Evolutionary conservation across 805 yeast genomes (phyloP), one percentile per base, ranked within the genome.

Genomic region (Cyberlindnera maclurae): DNA sequence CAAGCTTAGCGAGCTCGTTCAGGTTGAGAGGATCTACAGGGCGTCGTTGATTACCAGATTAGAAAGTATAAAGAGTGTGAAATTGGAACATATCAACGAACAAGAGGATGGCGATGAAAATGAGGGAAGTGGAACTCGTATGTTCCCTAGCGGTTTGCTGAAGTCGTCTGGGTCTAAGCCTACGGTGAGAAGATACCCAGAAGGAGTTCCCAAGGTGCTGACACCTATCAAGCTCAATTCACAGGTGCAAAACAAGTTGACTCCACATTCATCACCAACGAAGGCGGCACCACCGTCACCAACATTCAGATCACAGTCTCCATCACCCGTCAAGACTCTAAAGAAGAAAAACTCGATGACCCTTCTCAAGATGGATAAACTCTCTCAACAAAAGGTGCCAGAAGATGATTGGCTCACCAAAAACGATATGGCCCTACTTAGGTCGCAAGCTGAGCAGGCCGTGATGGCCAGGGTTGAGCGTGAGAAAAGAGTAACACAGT

Each of bases 1-100:
- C 15, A 67, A 61, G 33, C 49, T 81, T 34, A 83, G 84, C 12
- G 70, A 75, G 38, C 68, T 73, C 40, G 75, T 80, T 12, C 89
- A 82, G 57, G 73, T 79, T n/a, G 75, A 73, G 10, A 59, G 89
- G 35, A 71, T 82, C 10, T 79, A 71, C 55, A 72, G 70, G 48
- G 79, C 77, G 3, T 55, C 55, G 12, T 13, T 55, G 5, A 32
- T 51, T 8, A 33, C 45, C 2, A 55, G 40, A 18, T 16, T 54
- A n/a, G 53, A 54, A 24, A n/a, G 31, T 12, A 34, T 38, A 30
- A 44, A 30, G 33, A 15, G 11, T 10, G 2, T 6, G 8, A 42
- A 40, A 20, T 33, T 50, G 34, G 49, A 44, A 2, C 31, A 40
- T 12, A 46, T 50, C 15, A 47, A 36, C 34, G 49, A 46, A 3